Conservation (phyloP, 129 eudicot genomes). For the Pittosporum tobira region DNA sequence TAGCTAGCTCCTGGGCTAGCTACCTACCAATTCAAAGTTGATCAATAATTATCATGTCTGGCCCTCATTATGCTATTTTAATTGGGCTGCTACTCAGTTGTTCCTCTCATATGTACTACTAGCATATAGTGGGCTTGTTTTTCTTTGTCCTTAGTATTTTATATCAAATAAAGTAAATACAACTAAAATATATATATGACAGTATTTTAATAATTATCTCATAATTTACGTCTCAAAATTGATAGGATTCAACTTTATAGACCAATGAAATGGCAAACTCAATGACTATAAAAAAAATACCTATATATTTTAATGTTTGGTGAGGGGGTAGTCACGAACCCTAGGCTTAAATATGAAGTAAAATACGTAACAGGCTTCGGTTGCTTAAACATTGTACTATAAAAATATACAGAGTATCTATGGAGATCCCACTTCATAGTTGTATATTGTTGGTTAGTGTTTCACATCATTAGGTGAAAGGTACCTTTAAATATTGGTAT, state of each 20-base stretch:
- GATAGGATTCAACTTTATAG: constrained; percentile 32
- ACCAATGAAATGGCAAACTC: constrained; percentile 26
- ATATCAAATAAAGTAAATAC: not conserved
- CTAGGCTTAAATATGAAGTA: constrained; percentile 23
- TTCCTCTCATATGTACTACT: not conserved
- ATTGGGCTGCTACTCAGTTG: too few species aligned
- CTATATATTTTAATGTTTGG: constrained; percentile 17
- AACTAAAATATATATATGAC: not conserved
- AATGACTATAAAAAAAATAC: constrained; percentile 6
- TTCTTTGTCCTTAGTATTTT: not conserved
- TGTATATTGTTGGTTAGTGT: constrained; percentile 45
- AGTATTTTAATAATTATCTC: constrained; percentile 7
- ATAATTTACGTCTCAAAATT: constrained; percentile 7
- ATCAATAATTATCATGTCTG: too few species aligned
- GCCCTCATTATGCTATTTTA: too few species aligned
- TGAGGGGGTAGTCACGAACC: constrained; percentile 16
- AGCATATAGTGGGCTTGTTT: not conserved
- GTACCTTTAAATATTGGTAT: constrained; percentile 31
- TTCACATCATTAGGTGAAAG: constrained; percentile 68
- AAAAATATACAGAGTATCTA: constrained; percentile 8
- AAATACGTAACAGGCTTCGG: constrained; percentile 9
- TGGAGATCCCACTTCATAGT: constrained; percentile 38
- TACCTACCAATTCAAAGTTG: too few species aligned
- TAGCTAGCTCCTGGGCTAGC: too few species aligned
- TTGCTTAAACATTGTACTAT: constrained; percentile 17